phyloP scores from a whole-genome alignment of 2,329 filamentous ascomycete genomes.

The Coleophoma crateriformis region DNA sequence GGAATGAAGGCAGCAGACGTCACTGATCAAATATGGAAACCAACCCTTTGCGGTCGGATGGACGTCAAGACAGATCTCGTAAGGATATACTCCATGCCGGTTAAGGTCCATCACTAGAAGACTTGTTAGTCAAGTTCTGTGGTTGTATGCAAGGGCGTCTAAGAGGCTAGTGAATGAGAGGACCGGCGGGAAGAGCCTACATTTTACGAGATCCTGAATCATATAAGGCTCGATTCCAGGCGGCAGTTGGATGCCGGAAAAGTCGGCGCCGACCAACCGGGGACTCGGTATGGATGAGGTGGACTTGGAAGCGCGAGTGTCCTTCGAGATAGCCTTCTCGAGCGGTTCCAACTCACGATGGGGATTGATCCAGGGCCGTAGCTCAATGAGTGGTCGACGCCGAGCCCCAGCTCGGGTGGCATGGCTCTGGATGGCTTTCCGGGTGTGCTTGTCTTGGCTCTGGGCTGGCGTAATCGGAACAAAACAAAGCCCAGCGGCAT shows the following conservation, averaged over 20 bases:
- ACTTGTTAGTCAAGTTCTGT: not conserved
- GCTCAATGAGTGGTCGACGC: not conserved
- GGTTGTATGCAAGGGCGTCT: not conserved
- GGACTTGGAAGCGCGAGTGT: not conserved
- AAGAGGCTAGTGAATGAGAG: not conserved
- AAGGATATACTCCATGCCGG: not conserved
- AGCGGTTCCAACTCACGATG: not conserved
- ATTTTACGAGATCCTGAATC: not conserved
- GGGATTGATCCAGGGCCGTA: not conserved
- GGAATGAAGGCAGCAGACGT: constrained; percentile 1
- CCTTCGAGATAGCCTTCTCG: too few relatives aligned
- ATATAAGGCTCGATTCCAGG: not conserved
- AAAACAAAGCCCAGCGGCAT: not conserved
- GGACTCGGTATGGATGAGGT: not conserved
- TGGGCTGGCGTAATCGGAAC: not conserved
- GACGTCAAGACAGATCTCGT: constrained; percentile 2
- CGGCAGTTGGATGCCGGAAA: not conserved
- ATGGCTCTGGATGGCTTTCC: not conserved
- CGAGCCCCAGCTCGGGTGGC: not conserved
- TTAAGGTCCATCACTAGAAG: not conserved
- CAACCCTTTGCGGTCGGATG: not conserved
- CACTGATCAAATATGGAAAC: constrained; percentile 4
- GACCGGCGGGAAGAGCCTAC: not conserved
- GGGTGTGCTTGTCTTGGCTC: not conserved
- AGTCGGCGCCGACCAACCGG: not conserved